Evolutionary conservation across 495 filamentous ascomycete species (phyloP), one percentile per base, ranked within the genome.

Genomic region (Astrothelium subdiscretum): DNA sequence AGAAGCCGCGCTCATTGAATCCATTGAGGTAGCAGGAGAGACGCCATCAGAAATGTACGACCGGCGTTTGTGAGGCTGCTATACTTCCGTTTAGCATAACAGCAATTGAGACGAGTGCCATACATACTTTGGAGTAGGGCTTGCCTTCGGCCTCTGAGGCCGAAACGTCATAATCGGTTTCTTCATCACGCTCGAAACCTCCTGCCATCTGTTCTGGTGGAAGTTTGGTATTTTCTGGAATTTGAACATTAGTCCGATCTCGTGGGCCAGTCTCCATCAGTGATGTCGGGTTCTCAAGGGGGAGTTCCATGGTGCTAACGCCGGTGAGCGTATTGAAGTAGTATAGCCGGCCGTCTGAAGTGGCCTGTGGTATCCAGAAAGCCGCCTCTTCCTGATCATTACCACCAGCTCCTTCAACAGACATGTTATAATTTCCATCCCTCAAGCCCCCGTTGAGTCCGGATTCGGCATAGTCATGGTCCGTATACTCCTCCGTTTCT

Each of bases 361-460:
- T 98, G 15, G 91, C 95, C 72, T 98, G 94, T 2, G 95, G 95
- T 68, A 98, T 96, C 94, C 94, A 98, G 72, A 94, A 97, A 58
- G 91, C 90, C 57, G 94, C 89, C 69, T 95, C 87, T 66, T 95
- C 92, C 74, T 89, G 86, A 62, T 88, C 86, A 57, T 78, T 82
- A 31, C 78, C 75, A 32, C 83, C 82, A 1, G 78, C 79, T 18
- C 85, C 85, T 65, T 95, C 90, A 20, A 89, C 81, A 5, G 89
- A 85, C 29, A 90, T 71, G 22, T 78, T 75, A 6, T 81, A 79
- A 27, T 80, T 81, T 38, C 82, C 75, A 58, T 84, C 80, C 59
- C 74, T 77, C n/a, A 72, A 62, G 27, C 82, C 80, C 13, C 62
- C 63, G 52, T 66, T 66, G 3, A 79, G 78, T 52, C 87, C 84